These are phyloP conservation scores for Penicillium ucsense DNA, from an alignment of 495 filamentous ascomycete species.

Conservation along the genomic window DNA sequence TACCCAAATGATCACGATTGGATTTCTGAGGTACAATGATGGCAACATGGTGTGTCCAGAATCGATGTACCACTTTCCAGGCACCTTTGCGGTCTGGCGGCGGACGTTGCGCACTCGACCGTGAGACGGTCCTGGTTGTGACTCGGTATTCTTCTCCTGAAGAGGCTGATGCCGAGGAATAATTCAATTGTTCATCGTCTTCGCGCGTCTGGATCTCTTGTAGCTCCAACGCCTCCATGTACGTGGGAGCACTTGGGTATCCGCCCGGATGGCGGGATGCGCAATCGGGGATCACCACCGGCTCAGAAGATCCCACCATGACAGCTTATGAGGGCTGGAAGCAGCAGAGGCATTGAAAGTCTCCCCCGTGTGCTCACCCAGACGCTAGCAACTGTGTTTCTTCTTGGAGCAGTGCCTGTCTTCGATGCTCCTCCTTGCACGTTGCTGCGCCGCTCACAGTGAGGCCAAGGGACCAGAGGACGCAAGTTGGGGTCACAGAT, in stretches of 20 bases:
- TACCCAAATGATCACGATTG: slow-evolving; percentile 39
- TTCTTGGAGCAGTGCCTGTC: too few species aligned
- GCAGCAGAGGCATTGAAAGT: too few species aligned
- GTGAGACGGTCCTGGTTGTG: slow-evolving; percentile 16
- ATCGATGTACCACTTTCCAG: slow-evolving; percentile 17
- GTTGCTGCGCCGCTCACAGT: too few species aligned
- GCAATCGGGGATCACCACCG: too few species aligned
- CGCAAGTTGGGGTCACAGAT: too few species aligned
- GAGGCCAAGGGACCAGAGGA: too few species aligned
- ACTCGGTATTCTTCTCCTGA: slow-evolving; percentile 23
- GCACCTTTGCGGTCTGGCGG: slow-evolving; percentile 14
- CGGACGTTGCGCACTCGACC: slow-evolving; percentile 5
- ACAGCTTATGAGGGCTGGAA: too few species aligned
- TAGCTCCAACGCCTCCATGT: slow-evolving; percentile 25
- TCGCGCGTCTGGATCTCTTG: slow-evolving; percentile 22
- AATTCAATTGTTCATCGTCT: slow-evolving; percentile 10
- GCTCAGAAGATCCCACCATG: too few species aligned
- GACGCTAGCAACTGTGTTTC: too few species aligned
- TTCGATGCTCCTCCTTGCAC: too few species aligned
- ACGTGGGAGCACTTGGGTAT: slow-evolving; percentile 1
- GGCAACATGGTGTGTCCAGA: slow-evolving; percentile 34
- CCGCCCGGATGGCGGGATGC: not conserved
- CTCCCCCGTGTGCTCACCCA: too few species aligned
- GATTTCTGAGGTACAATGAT: slow-evolving; percentile 33
- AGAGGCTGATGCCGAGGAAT: slow-evolving; percentile 20